Base-by-base conservation (phyloP, 73 alveolate genomes). In the Diophrys sp. region DNA sequence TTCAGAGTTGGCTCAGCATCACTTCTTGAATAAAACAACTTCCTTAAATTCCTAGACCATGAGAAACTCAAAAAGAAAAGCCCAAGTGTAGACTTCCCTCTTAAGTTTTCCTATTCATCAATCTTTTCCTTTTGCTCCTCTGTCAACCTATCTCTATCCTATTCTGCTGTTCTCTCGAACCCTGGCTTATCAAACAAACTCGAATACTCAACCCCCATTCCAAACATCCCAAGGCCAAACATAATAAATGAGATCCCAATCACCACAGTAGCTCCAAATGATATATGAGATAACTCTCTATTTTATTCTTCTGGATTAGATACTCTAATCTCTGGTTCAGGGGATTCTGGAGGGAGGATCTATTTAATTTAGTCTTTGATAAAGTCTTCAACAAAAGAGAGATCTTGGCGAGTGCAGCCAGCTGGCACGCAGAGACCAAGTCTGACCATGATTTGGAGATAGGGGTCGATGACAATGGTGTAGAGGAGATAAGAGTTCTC, bases 71-170 rank as follows among this genome's bases (percentile, higher is more conserved):
- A 67, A 26, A 73, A 44, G 2, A 73, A 31, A 1, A 53, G 26
- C 23, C 81, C 81, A n/a, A 53, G 56, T 73, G 24, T 73, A 26
- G 71, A 44, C 72, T 73, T 73, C n/a, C n/a, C n/a, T n/a, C n/a
- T n/a, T n/a, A n/a, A n/a, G n/a, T n/a, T n/a, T n/a, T n/a, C n/a
- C n/a, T n/a, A n/a, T n/a, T n/a, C n/a, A n/a, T n/a, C n/a, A n/a
- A n/a, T n/a, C n/a, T n/a, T n/a, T n/a, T n/a, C n/a, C n/a, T n/a
- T n/a, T n/a, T n/a, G n/a, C n/a, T n/a, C n/a, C n/a, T n/a, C n/a
- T n/a, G n/a, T n/a, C n/a, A n/a, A n/a, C n/a, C n/a, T n/a, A n/a
- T n/a, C n/a, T n/a, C n/a, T n/a, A n/a, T n/a, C n/a, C n/a, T n/a
- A n/a, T n/a, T n/a, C n/a, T n/a, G n/a, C n/a, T n/a, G n/a, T n/a